Conservation (phyloP, 2,329 filamentous ascomycete species). For the Pseudogymnoascus sp. region DNA sequence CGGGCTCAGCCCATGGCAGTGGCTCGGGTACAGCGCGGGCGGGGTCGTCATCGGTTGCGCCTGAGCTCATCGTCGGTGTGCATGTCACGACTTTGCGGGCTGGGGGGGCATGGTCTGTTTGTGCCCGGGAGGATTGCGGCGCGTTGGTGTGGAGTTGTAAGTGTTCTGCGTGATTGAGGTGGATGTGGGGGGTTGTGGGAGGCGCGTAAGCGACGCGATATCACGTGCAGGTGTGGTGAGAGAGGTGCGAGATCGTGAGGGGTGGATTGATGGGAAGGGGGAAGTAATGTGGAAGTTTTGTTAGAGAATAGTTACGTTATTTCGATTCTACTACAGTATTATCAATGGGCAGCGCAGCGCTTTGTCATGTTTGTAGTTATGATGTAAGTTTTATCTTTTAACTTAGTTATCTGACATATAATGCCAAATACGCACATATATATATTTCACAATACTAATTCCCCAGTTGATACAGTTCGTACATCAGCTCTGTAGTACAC, state of each 20-base stretch:
- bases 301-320: not conserved
- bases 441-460: not conserved
- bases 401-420: not conserved
- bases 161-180: not conserved
- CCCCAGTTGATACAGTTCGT: not conserved
- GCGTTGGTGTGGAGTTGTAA: not conserved
- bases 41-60: constrained; percentile 9
- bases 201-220: constrained; percentile 3
- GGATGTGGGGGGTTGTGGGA: not conserved
- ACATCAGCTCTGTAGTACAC: not conserved
- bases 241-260: not conserved
- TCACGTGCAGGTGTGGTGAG: not conserved
- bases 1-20: constrained; percentile 56
- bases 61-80: constrained; percentile 8
- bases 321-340: not conserved
- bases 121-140: not conserved
- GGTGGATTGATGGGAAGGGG: not conserved
- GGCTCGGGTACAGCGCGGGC: constrained; percentile 47
- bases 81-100: not conserved
- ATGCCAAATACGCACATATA: not conserved
- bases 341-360: not conserved
- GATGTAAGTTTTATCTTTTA: not conserved
- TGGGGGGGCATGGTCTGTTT: not conserved
- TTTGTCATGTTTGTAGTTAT: not conserved
- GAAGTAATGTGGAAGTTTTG: not conserved